phyloP scores from a whole-genome alignment of 108 stramenopile genomes.

The Conticribra guillardii region DNA sequence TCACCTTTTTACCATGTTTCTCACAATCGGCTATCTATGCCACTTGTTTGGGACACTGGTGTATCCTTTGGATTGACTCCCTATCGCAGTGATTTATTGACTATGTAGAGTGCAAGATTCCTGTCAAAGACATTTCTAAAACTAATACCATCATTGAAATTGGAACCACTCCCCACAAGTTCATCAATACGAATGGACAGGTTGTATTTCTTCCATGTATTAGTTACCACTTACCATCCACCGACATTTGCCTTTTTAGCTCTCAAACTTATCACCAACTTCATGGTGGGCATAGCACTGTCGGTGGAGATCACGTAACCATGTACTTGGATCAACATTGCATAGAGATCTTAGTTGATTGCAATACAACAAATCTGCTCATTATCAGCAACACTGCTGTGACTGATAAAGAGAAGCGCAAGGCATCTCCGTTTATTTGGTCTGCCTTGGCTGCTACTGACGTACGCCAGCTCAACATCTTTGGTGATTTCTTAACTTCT shows the following conservation, averaged over 20 bases:
- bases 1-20: neutral
- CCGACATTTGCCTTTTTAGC: neutral
- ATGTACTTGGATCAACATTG: neutral
- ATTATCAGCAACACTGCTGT: no score
- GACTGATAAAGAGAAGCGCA: no score
- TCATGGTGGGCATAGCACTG: neutral
- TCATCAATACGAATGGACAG: neutral
- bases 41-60: conserved; percentile 14
- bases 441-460: no score
- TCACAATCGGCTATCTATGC: neutral
- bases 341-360: neutral
- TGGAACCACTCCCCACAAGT: neutral
- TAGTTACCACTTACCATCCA: neutral
- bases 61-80: conserved; percentile 2
- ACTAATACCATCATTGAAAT: neutral
- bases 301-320: neutral
- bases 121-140: neutral
- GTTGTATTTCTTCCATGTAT: neutral
- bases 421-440: no score
- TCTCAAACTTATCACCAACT: neutral
- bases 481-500: neutral
- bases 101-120: conserved; percentile 1
- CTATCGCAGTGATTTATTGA: neutral
- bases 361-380: neutral
- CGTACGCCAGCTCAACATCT: no score